Base-by-base conservation (phyloP, 2,329 filamentous ascomycete species). In the Aureobasidium pullulans region DNA sequence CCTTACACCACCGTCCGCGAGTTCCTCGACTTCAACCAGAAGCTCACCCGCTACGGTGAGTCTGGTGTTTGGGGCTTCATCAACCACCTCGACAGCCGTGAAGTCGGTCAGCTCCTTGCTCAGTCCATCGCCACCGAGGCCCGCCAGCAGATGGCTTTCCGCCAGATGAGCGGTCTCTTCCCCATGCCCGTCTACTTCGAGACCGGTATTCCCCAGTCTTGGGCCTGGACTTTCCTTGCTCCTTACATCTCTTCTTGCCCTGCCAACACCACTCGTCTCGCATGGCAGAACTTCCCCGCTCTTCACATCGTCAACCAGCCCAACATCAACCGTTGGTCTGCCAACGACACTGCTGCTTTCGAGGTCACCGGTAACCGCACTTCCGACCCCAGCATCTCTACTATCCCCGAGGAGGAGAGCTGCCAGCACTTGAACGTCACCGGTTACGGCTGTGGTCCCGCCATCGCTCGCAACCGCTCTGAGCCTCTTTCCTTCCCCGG, bases 101-200 rank as follows among this genome's bases (percentile, higher is more conserved):
- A 89, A 65, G 86, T 86, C 11, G 89, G 82, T 0, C 84, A 86
- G 68, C 74, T 94, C 15, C 78, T 95, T 2, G 77, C 89, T 2
- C 88, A 91, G 73, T 87, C 86, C 19, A 89, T 94, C 67, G 83
- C 88, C 3, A 86, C 85, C 10, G 89, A 94, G 70, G 87, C 89
- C 0, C 85, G 89, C 0, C 90, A 95, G 75, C 88, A 95, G 75
- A 79, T 92, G 77, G 85, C 89, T 64, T 94, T 94, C 79, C 85
- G 90, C 19, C 89, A 94, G 69, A 90, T 94, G 70, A 80, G 84
- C 36, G 90, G 89, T 15, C 80, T 90, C 6, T 88, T 89, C 73
- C 87, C 90, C 23, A 89, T 90, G 86, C 87, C 89, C 0, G 86
- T 88, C 9, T 94, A 88, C 88, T 91, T 93, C 69, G 84, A 89